A percentile compares a stretch with the other conserved stretches of the same genome.
These are phyloP conservation scores for Beauveria sp. DNA, from an alignment of 2,329 filamentous ascomycete species.

Conservation along the genomic window DNA sequence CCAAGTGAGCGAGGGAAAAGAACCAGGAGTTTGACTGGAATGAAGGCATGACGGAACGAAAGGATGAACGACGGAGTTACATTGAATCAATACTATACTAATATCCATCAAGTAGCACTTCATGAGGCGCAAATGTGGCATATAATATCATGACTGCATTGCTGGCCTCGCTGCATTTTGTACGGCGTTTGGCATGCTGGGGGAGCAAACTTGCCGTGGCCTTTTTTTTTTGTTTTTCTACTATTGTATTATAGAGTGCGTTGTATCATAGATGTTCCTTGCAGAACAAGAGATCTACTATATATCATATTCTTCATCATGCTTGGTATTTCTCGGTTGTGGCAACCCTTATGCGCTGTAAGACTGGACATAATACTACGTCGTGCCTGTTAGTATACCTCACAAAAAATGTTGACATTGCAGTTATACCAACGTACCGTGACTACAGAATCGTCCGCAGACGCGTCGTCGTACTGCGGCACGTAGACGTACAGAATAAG, in stretches of 20 bases:
- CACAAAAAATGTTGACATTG: too few species aligned
- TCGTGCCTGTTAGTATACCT: constrained; percentile 16
- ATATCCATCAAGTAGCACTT: background rate
- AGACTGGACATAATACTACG: constrained; percentile 36
- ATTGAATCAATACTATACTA: background rate
- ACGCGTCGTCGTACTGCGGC: constrained; percentile 58
- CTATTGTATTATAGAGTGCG: constrained; percentile 5
- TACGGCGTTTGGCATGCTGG: constrained; percentile 3
- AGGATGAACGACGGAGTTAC: background rate
- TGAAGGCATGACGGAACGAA: constrained; percentile 5
- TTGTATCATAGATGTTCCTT: constrained; percentile 10
- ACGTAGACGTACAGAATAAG: constrained; percentile 80
- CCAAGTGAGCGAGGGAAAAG: constrained; percentile 40
- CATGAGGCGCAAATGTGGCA: background rate
- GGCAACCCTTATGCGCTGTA: constrained; percentile 24
- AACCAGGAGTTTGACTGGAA: background rate
- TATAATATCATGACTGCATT: background rate
- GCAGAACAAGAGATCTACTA: constrained; percentile 3
- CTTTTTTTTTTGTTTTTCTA: background rate
- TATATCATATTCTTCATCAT: constrained; percentile 8
- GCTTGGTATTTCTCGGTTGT: background rate
- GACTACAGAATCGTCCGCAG: constrained; percentile 63
- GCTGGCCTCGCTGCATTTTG: background rate
- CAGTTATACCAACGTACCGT: constrained; percentile 47
- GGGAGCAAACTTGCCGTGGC: background rate